Evolutionary conservation across 306 rosid species (phyloP), one percentile per base, ranked within the genome.

Genomic region (Prunus salicina): DNA sequence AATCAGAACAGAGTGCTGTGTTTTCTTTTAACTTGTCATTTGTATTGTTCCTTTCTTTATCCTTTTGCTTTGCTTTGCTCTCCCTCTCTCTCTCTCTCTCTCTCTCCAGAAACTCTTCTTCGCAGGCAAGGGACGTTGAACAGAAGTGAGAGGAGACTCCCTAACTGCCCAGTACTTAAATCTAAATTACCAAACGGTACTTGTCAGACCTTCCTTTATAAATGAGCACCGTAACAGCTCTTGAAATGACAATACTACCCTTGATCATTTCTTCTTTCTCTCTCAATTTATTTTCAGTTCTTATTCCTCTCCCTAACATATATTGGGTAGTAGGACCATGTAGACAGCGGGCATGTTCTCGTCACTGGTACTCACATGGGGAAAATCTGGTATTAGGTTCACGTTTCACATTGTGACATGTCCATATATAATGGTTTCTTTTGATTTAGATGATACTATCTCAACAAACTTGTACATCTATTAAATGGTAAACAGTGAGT

Each of bases 51-150:
- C 78, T 82, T 84, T 65, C 87, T 89, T 83, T 73, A 73, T 81
- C 81, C 76, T 70, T 12, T 53, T 81, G 69, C 27, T 74, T 28
- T 73, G 71, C 72, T 66, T 78, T 83, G 86, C 68, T 67, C 50
- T 61, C 13, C 58, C 15, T 77, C 53, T 79, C 51, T 86, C 69
- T 84, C 80, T 84, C 51, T 86, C 64, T 55, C 74, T 77, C 67
- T 71, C 45, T 68, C 34, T 55, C n/a, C 46, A 65, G 30, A 34
- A 81, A 71, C 75, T 5, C 88, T 80, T 69, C 96, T 89, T 89
- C 73, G 96, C 88, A 87, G 91, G 91, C 84, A 81, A 88, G 93
- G 88, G 90, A 88, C 83, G 88, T 84, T 82, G 92, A 84, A 87
- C 82, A 51, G 50, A 78, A 82, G 82, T 19, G 89, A 87, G 91